Evolutionary conservation across 768 basidiomycete species (phyloP), one percentile per base, ranked within the genome.

Genomic region (Tricholomella constricta): DNA sequence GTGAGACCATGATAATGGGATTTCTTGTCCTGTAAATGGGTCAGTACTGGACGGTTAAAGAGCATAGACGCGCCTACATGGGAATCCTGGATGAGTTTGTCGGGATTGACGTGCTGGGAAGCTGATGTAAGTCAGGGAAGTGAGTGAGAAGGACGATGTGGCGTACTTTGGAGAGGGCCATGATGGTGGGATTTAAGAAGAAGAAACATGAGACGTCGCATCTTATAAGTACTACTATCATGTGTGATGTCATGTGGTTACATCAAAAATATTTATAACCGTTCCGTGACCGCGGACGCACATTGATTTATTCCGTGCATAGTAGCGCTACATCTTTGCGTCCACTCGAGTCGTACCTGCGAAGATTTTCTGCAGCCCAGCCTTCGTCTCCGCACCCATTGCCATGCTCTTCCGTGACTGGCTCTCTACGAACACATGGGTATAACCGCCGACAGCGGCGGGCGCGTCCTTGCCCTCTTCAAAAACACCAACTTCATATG

Each of bases 401-500:
- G 72, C 57, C 0, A 69, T 67, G 52, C 85, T 85, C 70, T 80
- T 84, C 42, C 90, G 70, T 37, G 79, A 80, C 48, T 61, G 58
- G 38, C 77, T 79, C 23, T 83, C 82, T 3, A 93, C 90, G 62
- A 91, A 92, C n/a, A 92, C 90, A 65, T 93, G 90, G 0, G 88
- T 91, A 50, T 92, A 91, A 9, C 79, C 80, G 2, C 79, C 80
- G 17, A 81, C 80, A 11, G 77, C 80, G 0, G 72, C 72, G 2
- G 74, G 72, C 9, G 53, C 32, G 29, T 75, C 66, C 31, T 65
- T 64, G 22, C 70, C 79, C 44, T 81, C 72, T 43, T 73, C 74
- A 62, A 92, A 93, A 14, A 93, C 84, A 0, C 85, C 91, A 1
- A 93, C 78, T 61, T 92, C 89, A 62, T 93, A 93, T 1, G 81